Evolutionary conservation across 2,329 filamentous ascomycete species (phyloP), one percentile per base, ranked within the genome.

Genomic region (Colletotrichum siamense): DNA sequence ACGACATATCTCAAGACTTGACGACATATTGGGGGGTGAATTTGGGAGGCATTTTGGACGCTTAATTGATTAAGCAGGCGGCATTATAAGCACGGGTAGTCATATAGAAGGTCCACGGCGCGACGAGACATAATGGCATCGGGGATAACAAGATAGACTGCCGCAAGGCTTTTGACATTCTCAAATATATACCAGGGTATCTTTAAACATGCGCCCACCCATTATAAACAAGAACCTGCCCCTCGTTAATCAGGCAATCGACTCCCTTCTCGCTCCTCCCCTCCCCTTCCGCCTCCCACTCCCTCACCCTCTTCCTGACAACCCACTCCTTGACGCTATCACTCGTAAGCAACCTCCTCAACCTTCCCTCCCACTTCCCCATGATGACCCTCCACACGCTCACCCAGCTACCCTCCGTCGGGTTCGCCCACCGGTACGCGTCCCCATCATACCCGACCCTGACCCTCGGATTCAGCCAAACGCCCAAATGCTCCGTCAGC

Each of bases 381-480:
- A 82, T 79, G 28, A 92, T 81, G 59, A 91, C 88, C 63, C 88
- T 83, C 68, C 84, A 84, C 6, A 84, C 79, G 18, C 89, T 87
- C 8, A 91, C 86, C 88, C 91, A 91, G 22, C 83, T 78, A 16
- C 79, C 71, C 44, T 52, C 44, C 26, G 69, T 68, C 0, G 85
- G 83, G 64, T 90, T 87, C 5, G 91, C 88, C 18, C 84, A 83
- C 13, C 86, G 82, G 80, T 93, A 93, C 2, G 91, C 91, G 0
- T 82, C 75, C 4, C 83, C 82, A 77, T 87, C 91, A 81, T 95
- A 95, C 3, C 89, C 92, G 7, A 95, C 94, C 10, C 93, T 88
- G 13, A 95, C 93, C 15, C 89, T 89, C 3, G 94, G 93, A 81
- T 95, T 95, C 52, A 95, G 81, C 82, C 88, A 95, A 8, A 95